Conservation (phyloP, 1,284 basidiomycete genomes). For the Tilletia indica region DNA sequence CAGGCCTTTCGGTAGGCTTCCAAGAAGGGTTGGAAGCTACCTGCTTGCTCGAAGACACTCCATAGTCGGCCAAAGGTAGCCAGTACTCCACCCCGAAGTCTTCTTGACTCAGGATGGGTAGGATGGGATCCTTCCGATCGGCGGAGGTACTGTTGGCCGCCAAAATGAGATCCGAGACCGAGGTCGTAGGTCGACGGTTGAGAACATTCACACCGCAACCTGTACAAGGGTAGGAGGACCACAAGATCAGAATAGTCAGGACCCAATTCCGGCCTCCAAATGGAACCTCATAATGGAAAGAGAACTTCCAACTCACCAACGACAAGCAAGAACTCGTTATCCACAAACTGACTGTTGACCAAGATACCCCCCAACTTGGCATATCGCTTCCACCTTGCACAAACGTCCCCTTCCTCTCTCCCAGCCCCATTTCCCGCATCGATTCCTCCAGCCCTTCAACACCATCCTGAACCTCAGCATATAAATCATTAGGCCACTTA, state of each 20-base stretch:
- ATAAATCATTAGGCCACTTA: conserved; percentile 99
- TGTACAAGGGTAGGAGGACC: not conserved
- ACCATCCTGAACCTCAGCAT: conserved; percentile 65
- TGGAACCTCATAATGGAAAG: no score
- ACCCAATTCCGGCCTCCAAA: no score
- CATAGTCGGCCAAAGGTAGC: conserved; percentile 78
- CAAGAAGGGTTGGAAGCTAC: conserved; percentile 47
- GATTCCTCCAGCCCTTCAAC: conserved; percentile 24
- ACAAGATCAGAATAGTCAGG: no score
- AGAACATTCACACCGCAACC: conserved; percentile 87
- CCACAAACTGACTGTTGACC: conserved; percentile 79
- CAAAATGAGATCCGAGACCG: conserved; percentile 68
- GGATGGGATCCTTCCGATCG: conserved; percentile 26
- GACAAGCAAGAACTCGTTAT: conserved; percentile 72
- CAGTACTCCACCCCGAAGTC: conserved; percentile 73
- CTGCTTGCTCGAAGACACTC: conserved; percentile 66
- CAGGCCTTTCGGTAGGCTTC: conserved; percentile 70
- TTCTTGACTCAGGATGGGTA: conserved; percentile 67
- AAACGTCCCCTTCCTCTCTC: conserved; percentile 58
- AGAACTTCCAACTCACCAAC: conserved; percentile 56
- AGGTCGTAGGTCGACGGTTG: conserved; percentile 79
- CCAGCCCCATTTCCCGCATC: conserved; percentile 48
- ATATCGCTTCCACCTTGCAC: conserved; percentile 37
- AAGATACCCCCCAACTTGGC: conserved; percentile 68
- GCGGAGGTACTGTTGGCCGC: conserved; percentile 39